phyloP scores from a whole-genome alignment of 768 basidiomycete genomes.

The Pleurotus tuber-regium region DNA sequence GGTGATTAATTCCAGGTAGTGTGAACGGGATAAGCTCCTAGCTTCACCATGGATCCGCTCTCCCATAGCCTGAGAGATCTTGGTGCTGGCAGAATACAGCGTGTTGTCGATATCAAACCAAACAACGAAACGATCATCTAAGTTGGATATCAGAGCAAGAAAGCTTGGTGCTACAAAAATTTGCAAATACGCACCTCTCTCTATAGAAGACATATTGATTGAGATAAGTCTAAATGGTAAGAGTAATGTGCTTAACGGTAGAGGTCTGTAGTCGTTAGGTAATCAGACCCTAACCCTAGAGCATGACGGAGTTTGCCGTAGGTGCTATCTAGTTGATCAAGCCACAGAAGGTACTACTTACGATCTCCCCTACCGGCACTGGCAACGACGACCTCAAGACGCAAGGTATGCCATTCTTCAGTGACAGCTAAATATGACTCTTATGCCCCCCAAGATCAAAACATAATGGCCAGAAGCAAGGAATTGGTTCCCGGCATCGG shows the following conservation, averaged over 20 bases:
- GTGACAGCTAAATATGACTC: constrained; percentile 1
- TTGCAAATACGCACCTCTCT: neutral
- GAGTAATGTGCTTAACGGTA: neutral
- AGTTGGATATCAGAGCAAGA: neutral
- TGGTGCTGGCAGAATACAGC: constrained; percentile 73
- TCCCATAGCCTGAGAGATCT: constrained; percentile 79
- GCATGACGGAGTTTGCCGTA: constrained; percentile 3
- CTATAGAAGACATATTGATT: neutral
- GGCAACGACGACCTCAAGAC: constrained; percentile 52
- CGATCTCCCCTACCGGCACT: constrained; percentile 32
- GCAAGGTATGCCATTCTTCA: constrained; percentile 35
- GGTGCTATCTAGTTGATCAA: constrained; percentile 8
- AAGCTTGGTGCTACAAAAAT: neutral
- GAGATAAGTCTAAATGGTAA: neutral
- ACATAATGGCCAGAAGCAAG: constrained; percentile 77
- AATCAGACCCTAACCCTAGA: constrained; percentile 12
- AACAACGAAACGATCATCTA: constrained; percentile 59
- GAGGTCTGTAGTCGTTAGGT: no score
- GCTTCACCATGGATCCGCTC: constrained; percentile 67
- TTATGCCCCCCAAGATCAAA: constrained; percentile 15
- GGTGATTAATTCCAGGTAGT: neutral
- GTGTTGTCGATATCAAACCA: constrained; percentile 92
- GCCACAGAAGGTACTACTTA: constrained; percentile 8
- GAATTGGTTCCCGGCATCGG: constrained; percentile 81
- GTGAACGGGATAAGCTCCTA: neutral